Percentiles rank a stretch among this genome's conserved stretches.
Conservation (phyloP, 2,329 filamentous ascomycete genomes). For the Fusarium nisikadoi region DNA sequence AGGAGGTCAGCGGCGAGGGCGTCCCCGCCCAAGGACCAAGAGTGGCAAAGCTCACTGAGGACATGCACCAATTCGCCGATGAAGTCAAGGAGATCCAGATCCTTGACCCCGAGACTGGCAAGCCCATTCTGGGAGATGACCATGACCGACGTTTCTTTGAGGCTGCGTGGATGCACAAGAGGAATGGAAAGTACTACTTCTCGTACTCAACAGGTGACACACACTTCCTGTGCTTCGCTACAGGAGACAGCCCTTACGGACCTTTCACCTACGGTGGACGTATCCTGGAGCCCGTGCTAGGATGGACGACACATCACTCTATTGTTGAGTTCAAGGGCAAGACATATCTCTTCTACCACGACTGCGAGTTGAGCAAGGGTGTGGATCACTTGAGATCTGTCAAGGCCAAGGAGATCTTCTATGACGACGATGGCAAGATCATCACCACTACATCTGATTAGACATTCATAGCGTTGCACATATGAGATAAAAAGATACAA, state of each 20-base stretch:
- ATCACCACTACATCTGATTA: constrained; percentile 50
- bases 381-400: constrained; percentile 78
- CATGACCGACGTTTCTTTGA: constrained; percentile 83
- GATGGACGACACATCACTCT: constrained; percentile 86
- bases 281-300: constrained; percentile 79
- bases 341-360: constrained; percentile 83
- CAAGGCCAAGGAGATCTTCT: constrained; percentile 80
- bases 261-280: constrained; percentile 78
- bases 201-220: constrained; percentile 83
- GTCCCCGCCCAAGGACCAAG: constrained; percentile 70
- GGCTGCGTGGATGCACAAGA: constrained; percentile 83
- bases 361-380: constrained; percentile 74
- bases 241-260: constrained; percentile 70
- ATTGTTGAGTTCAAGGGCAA: constrained; percentile 77
- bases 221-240: constrained; percentile 78
- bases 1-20: constrained; percentile 68
- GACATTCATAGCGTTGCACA: neutral
- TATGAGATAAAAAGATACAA: neutral
- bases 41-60: constrained; percentile 70
- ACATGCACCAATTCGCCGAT: constrained; percentile 72
- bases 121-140: constrained; percentile 71
- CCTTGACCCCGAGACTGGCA: constrained; percentile 68
- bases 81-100: constrained; percentile 71
- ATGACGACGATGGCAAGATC: constrained; percentile 74
- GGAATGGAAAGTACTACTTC: constrained; percentile 76